Evolutionary conservation across 2,329 filamentous ascomycete genomes (phyloP).

Genomic region (Neobulgaria alba): DNA sequence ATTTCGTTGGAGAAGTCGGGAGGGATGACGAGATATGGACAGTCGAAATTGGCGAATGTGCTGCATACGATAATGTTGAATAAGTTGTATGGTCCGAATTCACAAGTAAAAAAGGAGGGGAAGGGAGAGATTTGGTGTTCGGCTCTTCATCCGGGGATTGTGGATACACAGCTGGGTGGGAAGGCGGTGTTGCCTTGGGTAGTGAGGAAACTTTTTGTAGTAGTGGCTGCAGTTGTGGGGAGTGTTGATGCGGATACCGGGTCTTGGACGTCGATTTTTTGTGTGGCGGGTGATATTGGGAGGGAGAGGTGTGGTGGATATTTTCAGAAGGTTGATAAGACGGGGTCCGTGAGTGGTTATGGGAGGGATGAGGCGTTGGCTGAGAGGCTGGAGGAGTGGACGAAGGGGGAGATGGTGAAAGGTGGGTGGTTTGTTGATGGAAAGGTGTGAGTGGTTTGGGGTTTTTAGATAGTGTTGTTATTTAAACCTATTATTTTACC

Average conservation of each 20-base stretch:
- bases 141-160: slow-evolving; percentile 34
- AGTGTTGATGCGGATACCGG: slow-evolving; percentile 14
- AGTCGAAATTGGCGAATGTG: slow-evolving; percentile 38
- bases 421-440: too few species aligned
- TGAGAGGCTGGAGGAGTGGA: slow-evolving; percentile 21
- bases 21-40: slow-evolving; percentile 35
- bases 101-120: slow-evolving; percentile 19
- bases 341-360: slow-evolving; percentile 2
- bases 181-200: not conserved
- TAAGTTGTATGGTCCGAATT: slow-evolving; percentile 29
- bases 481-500: too few species aligned
- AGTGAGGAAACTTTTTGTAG: not conserved
- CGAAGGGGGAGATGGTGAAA: slow-evolving; percentile 25
- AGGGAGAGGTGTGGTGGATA: slow-evolving; percentile 9
- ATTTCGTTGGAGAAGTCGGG: slow-evolving; percentile 27
- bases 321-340: slow-evolving; percentile 6
- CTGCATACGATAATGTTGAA: slow-evolving; percentile 33
- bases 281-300: slow-evolving; percentile 9
- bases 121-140: slow-evolving; percentile 33
- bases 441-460: too few species aligned
- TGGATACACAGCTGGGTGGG: slow-evolving; percentile 26
- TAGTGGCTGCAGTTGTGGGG: not conserved
- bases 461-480: too few species aligned
- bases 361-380: slow-evolving; percentile 6
- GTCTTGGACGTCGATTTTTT: slow-evolving; percentile 9